These are phyloP conservation scores for Russula ochroleuca DNA, from an alignment of 768 basidiomycete genomes.

Conservation along the genomic window DNA sequence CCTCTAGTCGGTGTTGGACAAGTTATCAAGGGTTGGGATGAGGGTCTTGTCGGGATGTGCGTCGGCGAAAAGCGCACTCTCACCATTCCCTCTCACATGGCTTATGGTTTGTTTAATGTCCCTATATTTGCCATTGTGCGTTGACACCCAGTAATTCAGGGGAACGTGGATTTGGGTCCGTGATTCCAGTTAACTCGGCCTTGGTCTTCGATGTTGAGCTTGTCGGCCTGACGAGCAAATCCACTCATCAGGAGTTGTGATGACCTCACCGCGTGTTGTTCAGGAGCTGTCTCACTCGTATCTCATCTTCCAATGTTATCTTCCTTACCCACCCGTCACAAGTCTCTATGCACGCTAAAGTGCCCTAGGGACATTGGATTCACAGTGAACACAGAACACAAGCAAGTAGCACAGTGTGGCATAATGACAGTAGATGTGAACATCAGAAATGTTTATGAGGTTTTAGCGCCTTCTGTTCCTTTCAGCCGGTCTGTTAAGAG, in stretches of 20 bases:
- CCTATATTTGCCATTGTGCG: background rate
- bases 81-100: slow-evolving; percentile 75
- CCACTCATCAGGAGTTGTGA: slow-evolving; percentile 50
- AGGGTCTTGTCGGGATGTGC: slow-evolving; percentile 82
- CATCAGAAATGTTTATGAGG: slow-evolving; percentile 11
- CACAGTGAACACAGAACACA: background rate
- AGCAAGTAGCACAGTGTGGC: background rate
- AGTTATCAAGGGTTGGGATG: slow-evolving; percentile 83
- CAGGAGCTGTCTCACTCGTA: background rate
- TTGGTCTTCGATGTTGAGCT: slow-evolving; percentile 88
- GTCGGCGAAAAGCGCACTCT: slow-evolving; percentile 82
- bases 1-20: slow-evolving; percentile 67
- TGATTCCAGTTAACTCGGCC: slow-evolving; percentile 76
- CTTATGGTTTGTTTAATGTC: slow-evolving; percentile 62
- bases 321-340: background rate
- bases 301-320: background rate
- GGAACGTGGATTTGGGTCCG: slow-evolving; percentile 62
- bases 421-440: background rate
- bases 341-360: background rate
- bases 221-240: slow-evolving; percentile 50
- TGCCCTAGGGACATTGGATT: background rate
- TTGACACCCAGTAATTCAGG: slow-evolving; percentile 42
- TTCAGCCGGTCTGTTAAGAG: slow-evolving; percentile 75
- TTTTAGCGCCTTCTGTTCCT: slow-evolving; percentile 36
- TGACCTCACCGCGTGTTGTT: background rate